A percentile compares a stretch with the other conserved stretches of the same genome.
These are phyloP conservation scores for Fraxinus quadrangulata DNA, from an alignment of 257 asterid genomes.

Conservation along the genomic window DNA sequence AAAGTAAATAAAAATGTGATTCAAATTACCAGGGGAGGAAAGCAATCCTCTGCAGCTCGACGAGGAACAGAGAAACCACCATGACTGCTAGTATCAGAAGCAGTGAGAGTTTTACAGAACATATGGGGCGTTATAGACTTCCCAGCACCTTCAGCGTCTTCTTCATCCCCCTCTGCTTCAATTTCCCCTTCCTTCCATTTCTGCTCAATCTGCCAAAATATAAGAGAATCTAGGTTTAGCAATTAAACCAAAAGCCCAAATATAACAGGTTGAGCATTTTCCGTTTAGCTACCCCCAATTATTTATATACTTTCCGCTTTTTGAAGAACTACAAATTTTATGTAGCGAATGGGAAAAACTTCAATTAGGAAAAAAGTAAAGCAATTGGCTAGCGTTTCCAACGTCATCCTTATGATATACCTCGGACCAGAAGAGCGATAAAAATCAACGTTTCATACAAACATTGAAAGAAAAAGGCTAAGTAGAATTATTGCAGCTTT, in stretches of 20 bases:
- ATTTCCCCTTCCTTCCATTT: conserved; percentile 71
- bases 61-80: conserved; percentile 99
- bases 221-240: background rate
- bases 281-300: background rate
- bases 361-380: background rate
- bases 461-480: background rate
- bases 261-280: no score
- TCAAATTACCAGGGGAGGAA: conserved; percentile 80
- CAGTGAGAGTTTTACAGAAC: conserved; percentile 97
- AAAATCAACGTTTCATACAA: background rate
- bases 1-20: background rate
- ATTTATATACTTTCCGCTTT: background rate
- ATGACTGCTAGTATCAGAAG: conserved; percentile 97
- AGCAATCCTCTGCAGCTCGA: conserved; percentile 98
- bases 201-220: background rate
- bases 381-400: background rate
- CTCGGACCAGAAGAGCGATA: background rate
- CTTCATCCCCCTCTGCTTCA: conserved; percentile 60
- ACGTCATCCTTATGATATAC: background rate
- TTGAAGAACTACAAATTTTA: background rate
- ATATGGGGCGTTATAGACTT: conserved; percentile 80
- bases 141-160: conserved; percentile 50
- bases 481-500: background rate
- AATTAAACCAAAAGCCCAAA: background rate
- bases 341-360: background rate